phyloP scores from a whole-genome alignment of 495 filamentous ascomycete species.

The Stereocaulon alpinum region DNA sequence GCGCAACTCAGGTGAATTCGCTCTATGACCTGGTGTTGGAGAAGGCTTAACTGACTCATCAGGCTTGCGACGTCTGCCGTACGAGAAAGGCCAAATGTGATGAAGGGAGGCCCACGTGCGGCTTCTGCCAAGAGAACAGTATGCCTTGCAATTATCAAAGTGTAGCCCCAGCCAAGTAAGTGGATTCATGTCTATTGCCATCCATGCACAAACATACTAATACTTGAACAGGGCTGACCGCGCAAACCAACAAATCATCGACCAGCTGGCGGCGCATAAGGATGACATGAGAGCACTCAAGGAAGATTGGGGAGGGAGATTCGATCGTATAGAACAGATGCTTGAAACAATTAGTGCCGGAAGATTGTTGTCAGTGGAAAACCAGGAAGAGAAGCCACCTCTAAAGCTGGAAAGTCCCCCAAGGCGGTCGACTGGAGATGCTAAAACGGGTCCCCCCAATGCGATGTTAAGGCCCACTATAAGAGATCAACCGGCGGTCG shows the following conservation, averaged over 20 bases:
- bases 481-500: constrained; percentile 10
- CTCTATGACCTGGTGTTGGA: neutral
- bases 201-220: neutral
- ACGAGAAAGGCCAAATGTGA: constrained; percentile 55
- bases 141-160: constrained; percentile 49
- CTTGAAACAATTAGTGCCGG: constrained; percentile 8
- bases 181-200: constrained; percentile 7
- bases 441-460: neutral
- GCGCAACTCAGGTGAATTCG: constrained; percentile 20
- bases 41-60: constrained; percentile 6
- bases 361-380: constrained; percentile 5
- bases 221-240: constrained; percentile 20
- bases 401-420: constrained; percentile 8
- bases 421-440: neutral
- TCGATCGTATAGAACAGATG: constrained; percentile 20
- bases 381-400: constrained; percentile 5
- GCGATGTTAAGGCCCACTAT: neutral
- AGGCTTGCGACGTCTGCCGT: constrained; percentile 54
- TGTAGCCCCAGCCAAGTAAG: constrained; percentile 49
- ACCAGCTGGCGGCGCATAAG: constrained; percentile 17
- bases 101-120: constrained; percentile 48
- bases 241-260: constrained; percentile 24
- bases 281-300: constrained; percentile 19
- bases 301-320: constrained; percentile 14
- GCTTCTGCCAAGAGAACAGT: constrained; percentile 48